Percentiles rank a stretch among this genome's conserved stretches.
These are phyloP conservation scores for Wickerhamiella azyma DNA, from an alignment of 805 yeast species.

Conservation along the genomic window DNA sequence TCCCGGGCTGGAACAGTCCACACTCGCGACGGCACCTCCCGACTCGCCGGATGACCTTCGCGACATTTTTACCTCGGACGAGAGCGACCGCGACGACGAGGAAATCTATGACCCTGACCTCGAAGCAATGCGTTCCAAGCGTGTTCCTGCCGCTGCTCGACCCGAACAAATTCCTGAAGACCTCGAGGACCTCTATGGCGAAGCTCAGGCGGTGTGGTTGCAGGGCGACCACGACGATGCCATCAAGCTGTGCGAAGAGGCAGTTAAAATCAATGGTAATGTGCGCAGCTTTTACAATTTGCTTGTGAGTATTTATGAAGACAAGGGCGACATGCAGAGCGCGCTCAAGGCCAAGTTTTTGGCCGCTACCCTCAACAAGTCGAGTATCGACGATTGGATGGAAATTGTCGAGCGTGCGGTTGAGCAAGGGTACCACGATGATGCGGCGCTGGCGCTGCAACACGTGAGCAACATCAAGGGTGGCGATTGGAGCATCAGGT, in stretches of 20 bases:
- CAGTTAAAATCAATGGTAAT: constrained; percentile 21
- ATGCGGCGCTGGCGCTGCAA: constrained; percentile 47
- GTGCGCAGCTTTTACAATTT: constrained; percentile 22
- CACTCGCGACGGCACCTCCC: not conserved
- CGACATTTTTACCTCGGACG: constrained; percentile 29
- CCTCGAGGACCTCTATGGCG: constrained; percentile 15
- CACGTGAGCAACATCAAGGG: constrained; percentile 79
- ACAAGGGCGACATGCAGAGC: constrained; percentile 25
- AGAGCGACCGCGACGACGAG: constrained; percentile 31
- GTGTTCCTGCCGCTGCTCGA: constrained; percentile 4
- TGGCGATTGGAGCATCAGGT: constrained; percentile 68
- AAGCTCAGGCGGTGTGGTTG: constrained; percentile 16
- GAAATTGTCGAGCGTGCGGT: constrained; percentile 76
- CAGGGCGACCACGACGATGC: constrained; percentile 20
- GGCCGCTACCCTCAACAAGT: constrained; percentile 65
- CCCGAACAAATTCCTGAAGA: constrained; percentile 10
- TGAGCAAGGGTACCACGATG: constrained; percentile 48
- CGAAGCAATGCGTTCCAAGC: not conserved
- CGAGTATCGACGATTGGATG: constrained; percentile 67
- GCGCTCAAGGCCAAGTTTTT: constrained; percentile 25
- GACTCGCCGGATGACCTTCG: constrained; percentile 3
- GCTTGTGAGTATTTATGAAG: constrained; percentile 36
- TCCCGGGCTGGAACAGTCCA: not conserved
- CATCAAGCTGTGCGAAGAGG: constrained; percentile 22
- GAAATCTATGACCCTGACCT: not conserved